Percentiles rank a stretch among this genome's conserved stretches.
phyloP scores from a whole-genome alignment of 2,329 filamentous ascomycete genomes.

The Leptographium radiaticola region DNA sequence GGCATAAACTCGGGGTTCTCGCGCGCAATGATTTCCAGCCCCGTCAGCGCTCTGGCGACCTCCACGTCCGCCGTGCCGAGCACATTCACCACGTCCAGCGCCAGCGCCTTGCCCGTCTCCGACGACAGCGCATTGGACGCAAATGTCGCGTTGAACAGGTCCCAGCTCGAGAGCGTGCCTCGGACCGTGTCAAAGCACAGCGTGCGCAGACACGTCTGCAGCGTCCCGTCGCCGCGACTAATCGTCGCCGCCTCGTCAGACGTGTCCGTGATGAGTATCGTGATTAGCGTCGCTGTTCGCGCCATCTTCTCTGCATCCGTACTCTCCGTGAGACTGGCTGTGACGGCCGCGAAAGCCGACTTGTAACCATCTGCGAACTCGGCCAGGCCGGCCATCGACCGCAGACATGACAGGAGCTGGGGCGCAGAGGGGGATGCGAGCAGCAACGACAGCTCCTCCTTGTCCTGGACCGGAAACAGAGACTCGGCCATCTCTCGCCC shows the following conservation, averaged over 20 bases:
- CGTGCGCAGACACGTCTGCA: slow-evolving; percentile 35
- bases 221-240: slow-evolving; percentile 24
- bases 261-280: slow-evolving; percentile 32
- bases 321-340: slow-evolving; percentile 25
- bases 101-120: slow-evolving; percentile 17
- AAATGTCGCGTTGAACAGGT: slow-evolving; percentile 35
- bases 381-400: slow-evolving; percentile 34
- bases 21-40: slow-evolving; percentile 34
- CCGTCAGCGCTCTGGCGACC: slow-evolving; percentile 23
- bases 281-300: slow-evolving; percentile 22
- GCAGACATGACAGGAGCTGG: slow-evolving; percentile 53
- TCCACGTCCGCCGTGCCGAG: slow-evolving; percentile 12
- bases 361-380: slow-evolving; percentile 23
- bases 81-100: slow-evolving; percentile 15
- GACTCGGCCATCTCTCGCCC: slow-evolving; percentile 24
- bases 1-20: slow-evolving; percentile 31
- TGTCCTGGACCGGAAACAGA: slow-evolving; percentile 35
- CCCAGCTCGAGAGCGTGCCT: slow-evolving; percentile 23
- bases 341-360: slow-evolving; percentile 18
- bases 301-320: slow-evolving; percentile 17
- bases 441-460: slow-evolving; percentile 42
- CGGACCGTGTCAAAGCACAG: slow-evolving; percentile 26
- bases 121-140: slow-evolving; percentile 27
- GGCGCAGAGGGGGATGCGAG: slow-evolving; percentile 55
- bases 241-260: slow-evolving; percentile 17